Base-by-base conservation (phyloP, 495 filamentous ascomycete genomes). In the Penicillium daleae region DNA sequence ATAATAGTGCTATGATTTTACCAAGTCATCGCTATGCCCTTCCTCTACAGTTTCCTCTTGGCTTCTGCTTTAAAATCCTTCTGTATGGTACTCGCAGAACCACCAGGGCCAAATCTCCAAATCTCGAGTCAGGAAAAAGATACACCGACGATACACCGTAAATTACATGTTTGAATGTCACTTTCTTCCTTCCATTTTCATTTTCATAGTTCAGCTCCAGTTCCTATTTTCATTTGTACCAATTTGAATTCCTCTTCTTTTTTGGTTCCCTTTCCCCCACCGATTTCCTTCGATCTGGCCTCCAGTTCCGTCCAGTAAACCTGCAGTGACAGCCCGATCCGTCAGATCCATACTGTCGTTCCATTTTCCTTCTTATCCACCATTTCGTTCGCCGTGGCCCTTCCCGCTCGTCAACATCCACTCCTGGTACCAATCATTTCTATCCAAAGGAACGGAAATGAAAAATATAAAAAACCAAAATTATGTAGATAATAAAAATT, bases 241-340 rank as follows among this genome's bases (percentile, higher is more conserved):
- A 22, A 22, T 13, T 40, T 35, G 12, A 44, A n/a, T 52, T 55
- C 59, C 42, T 19, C 29, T 55, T 60, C 58, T 31, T 46, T 46
- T 12, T 12, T 22, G 7, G 9, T 46, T 21, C n/a, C 3, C 2
- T 46, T 44, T 56, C 63, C 67, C 64, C 57, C 62, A 66, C 66
- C 58, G 58, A 60, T 17, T 61, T 62, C 64, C 62, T 60, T 62
- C 59, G 59, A 50, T 54, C 59, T 48, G 37, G 15, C 29, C 35
- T 51, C 54, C 26, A 27, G 2, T 53, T 53, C 46, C 27, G 27
- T 17, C 54, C 51, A 50, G 29, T 50, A 5, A 24, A 21, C 8
- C 42, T 22, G 10, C 42, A 10, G 12, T 15, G 24, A 13, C 42
- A 42, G 40, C n/a, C 42, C 42, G 42, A 46, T 46, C 42, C 42